A percentile compares a stretch with the other conserved stretches of the same genome.
These are phyloP conservation scores for Canavalia gladiata DNA, from an alignment of 306 rosid genomes.

Conservation along the genomic window DNA sequence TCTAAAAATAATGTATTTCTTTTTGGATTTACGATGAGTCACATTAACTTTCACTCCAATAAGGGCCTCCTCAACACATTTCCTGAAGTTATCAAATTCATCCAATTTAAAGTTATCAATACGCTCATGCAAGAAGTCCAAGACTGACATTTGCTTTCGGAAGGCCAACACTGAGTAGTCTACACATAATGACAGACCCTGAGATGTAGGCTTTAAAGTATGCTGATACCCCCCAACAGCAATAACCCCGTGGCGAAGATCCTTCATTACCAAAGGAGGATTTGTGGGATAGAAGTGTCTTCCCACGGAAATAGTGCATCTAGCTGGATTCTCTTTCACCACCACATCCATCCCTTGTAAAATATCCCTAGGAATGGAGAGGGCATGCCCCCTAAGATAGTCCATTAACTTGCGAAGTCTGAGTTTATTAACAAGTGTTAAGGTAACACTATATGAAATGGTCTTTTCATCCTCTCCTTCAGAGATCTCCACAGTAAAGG, in stretches of 20 bases:
- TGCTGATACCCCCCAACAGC: constrained; percentile 71
- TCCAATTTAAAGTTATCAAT: constrained; percentile 51
- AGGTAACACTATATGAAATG: constrained; percentile 53
- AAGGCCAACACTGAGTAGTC: constrained; percentile 84
- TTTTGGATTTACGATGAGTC: constrained; percentile 71
- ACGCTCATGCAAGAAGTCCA: constrained; percentile 62
- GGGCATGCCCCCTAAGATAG: constrained; percentile 56
- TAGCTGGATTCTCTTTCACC: constrained; percentile 74
- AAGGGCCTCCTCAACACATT: constrained; percentile 50
- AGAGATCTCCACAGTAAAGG: constrained; percentile 58
- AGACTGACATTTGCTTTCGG: constrained; percentile 61
- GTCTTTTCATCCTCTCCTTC: constrained; percentile 65
- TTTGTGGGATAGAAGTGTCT: constrained; percentile 62
- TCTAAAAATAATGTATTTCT: constrained; percentile 58
- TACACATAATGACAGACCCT: constrained; percentile 71
- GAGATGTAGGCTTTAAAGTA: constrained; percentile 68
- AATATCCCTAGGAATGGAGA: constrained; percentile 70
- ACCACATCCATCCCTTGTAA: constrained; percentile 83
- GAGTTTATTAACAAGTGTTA: constrained; percentile 62
- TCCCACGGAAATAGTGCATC: constrained; percentile 66
- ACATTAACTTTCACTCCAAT: constrained; percentile 68
- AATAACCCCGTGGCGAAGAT: constrained; percentile 62
- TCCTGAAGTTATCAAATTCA: constrained; percentile 53
- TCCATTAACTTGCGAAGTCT: constrained; percentile 62
- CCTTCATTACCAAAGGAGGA: constrained; percentile 48